A percentile compares a stretch with the other conserved stretches of the same genome.
phyloP scores from a whole-genome alignment of 2,329 filamentous ascomycete species.

The Penicillium sp. region DNA sequence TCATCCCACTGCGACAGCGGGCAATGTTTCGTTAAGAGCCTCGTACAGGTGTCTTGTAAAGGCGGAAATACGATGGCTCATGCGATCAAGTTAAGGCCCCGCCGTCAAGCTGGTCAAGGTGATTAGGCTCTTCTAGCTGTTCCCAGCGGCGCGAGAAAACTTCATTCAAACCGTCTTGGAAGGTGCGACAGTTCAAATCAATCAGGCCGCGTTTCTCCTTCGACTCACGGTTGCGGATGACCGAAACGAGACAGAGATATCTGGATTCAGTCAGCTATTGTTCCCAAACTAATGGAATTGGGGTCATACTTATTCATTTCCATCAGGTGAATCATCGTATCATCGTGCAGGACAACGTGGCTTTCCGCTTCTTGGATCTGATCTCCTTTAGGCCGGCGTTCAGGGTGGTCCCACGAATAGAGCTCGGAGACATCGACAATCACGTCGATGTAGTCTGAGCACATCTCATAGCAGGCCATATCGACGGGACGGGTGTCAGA shows the following conservation, averaged over 20 bases:
- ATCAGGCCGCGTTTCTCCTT: constrained; percentile 65
- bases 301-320: constrained; percentile 65
- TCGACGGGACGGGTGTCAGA: constrained; percentile 92
- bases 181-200: constrained; percentile 66
- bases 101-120: background rate
- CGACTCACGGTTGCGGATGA: constrained; percentile 65
- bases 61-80: background rate
- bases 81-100: background rate
- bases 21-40: background rate
- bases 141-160: constrained; percentile 58
- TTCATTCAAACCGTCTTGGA: constrained; percentile 62
- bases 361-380: constrained; percentile 60
- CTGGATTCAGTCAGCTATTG: constrained; percentile 35
- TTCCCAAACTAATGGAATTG: background rate
- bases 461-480: constrained; percentile 96
- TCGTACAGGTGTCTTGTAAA: background rate
- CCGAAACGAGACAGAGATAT: constrained; percentile 63
- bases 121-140: constrained; percentile 28
- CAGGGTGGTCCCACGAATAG: constrained; percentile 70
- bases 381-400: constrained; percentile 42
- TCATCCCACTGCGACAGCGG: background rate
- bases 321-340: constrained; percentile 62
- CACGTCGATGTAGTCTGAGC: constrained; percentile 97
- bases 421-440: constrained; percentile 97
- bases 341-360: constrained; percentile 62